Evolutionary conservation across 2,329 filamentous ascomycete species (phyloP).

Genomic region (Ceratocystis harringtonii): DNA sequence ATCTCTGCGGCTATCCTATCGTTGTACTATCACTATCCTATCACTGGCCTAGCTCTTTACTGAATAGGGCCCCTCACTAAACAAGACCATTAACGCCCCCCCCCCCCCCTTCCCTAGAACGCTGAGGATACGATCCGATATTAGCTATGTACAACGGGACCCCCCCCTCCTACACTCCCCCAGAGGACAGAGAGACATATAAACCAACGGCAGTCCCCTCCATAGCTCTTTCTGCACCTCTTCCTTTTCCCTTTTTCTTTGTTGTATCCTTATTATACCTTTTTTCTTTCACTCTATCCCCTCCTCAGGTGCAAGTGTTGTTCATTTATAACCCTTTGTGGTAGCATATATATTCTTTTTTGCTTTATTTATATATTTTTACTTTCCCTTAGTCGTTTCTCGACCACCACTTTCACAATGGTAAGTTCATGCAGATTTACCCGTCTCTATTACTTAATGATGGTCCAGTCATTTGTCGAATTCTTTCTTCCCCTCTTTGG

Average conservation of each 20-base stretch:
- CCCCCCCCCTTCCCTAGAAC: neutral
- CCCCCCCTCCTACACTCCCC: neutral
- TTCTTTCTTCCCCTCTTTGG: neutral
- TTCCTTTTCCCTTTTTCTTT: slow-evolving; percentile 14
- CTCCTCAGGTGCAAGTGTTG: slow-evolving; percentile 9
- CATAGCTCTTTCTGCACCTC: neutral
- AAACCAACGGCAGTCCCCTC: slow-evolving; percentile 11
- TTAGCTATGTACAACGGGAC: neutral
- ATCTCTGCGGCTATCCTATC: slow-evolving; percentile 3
- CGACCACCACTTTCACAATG: slow-evolving; percentile 12
- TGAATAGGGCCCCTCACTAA: neutral
- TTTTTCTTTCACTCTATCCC: slow-evolving; percentile 9
- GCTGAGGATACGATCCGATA: slow-evolving; percentile 1
- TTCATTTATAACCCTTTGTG: slow-evolving; percentile 4
- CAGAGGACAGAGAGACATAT: slow-evolving; percentile 8
- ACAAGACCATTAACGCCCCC: neutral
- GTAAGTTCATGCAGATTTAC: slow-evolving; percentile 6
- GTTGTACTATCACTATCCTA: neutral
- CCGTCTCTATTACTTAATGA: neutral
- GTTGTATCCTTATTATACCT: slow-evolving; percentile 12
- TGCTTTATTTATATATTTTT: slow-evolving; percentile 11
- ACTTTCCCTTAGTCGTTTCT: slow-evolving; percentile 5
- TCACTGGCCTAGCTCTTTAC: neutral
- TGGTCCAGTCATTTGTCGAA: neutral
- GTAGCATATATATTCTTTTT: slow-evolving; percentile 1